Percentiles rank a stretch among this genome's conserved stretches.
Conservation (phyloP, 208 protist species). For the Vickermania ingenoplastis region DNA sequence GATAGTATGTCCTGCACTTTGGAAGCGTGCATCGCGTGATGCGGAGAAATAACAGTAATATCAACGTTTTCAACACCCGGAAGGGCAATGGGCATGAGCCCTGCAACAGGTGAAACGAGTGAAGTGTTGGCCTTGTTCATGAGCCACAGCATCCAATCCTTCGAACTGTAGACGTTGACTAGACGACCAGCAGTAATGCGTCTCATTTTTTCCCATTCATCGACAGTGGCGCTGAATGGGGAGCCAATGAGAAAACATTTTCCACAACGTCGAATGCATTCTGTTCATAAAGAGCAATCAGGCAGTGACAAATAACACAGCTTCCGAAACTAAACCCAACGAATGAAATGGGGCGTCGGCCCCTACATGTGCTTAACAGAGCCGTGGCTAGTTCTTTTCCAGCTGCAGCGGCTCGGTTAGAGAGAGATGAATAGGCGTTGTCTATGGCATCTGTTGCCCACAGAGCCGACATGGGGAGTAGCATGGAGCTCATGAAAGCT, state of each 20-base stretch:
- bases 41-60: constrained; percentile 38
- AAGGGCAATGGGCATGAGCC: constrained; percentile 54
- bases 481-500: constrained; percentile 49
- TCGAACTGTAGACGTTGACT: constrained; percentile 78
- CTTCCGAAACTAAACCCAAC: constrained; percentile 83
- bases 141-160: constrained; percentile 76
- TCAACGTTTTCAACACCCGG: constrained; percentile 85
- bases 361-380: constrained; percentile 45
- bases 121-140: constrained; percentile 70
- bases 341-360: constrained; percentile 75
- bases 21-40: constrained; percentile 53
- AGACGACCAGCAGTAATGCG: constrained; percentile 74
- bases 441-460: constrained; percentile 76
- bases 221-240: constrained; percentile 36
- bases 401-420: constrained; percentile 57
- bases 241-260: constrained; percentile 77
- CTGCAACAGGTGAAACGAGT: constrained; percentile 65
- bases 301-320: constrained; percentile 73
- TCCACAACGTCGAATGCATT: constrained; percentile 66
- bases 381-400: constrained; percentile 71
- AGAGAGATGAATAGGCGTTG: constrained; percentile 68
- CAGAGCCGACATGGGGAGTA: constrained; percentile 67
- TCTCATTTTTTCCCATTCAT: constrained; percentile 50
- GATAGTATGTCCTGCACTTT: constrained; percentile 42
- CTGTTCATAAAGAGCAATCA: constrained; percentile 49